Evolutionary conservation across 2,329 filamentous ascomycete genomes (phyloP).

Genomic region (Stagonosporopsis vannaccii): DNA sequence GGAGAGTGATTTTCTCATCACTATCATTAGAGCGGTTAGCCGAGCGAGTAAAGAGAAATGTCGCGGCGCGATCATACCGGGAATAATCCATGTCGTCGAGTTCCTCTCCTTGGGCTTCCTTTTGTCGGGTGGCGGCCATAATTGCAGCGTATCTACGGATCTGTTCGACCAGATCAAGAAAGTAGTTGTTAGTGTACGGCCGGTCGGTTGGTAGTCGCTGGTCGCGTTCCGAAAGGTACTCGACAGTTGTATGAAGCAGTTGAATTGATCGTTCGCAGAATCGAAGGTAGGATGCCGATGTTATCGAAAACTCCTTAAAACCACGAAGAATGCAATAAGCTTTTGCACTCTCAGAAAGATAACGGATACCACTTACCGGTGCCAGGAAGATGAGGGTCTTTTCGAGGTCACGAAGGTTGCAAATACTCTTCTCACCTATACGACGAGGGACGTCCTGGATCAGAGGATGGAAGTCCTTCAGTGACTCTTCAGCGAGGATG

Average conservation of each 20-base stretch:
- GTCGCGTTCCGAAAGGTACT: slow-evolving; percentile 84
- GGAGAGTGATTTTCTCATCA: slow-evolving; percentile 77
- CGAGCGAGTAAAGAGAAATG: slow-evolving; percentile 31
- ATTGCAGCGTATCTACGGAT: slow-evolving; percentile 88
- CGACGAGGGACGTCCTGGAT: slow-evolving; percentile 79
- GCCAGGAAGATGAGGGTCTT: slow-evolving; percentile 91
- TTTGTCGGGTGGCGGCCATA: slow-evolving; percentile 76
- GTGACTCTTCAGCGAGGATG: slow-evolving; percentile 73
- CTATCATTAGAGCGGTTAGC: slow-evolving; percentile 49
- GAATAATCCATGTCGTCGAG: slow-evolving; percentile 60
- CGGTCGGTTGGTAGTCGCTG: slow-evolving; percentile 84
- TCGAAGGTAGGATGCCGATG: slow-evolving; percentile 79
- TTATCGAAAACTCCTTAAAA: slow-evolving; percentile 74
- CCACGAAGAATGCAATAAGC: slow-evolving; percentile 67
- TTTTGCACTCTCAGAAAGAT: slow-evolving; percentile 66
- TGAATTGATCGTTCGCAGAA: slow-evolving; percentile 92
- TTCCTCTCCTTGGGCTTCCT: slow-evolving; percentile 64
- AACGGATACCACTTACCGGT: slow-evolving; percentile 78
- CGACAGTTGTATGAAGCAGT: slow-evolving; percentile 88
- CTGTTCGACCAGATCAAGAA: slow-evolving; percentile 94
- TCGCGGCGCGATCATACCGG: slow-evolving; percentile 47
- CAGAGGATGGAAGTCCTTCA: slow-evolving; percentile 83
- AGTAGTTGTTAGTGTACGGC: slow-evolving; percentile 95
- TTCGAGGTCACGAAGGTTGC: slow-evolving; percentile 90
- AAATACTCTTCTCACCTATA: slow-evolving; percentile 84